These are phyloP conservation scores for Euphorbia celastroides DNA, from an alignment of 441 rosid species.

Conservation along the genomic window DNA sequence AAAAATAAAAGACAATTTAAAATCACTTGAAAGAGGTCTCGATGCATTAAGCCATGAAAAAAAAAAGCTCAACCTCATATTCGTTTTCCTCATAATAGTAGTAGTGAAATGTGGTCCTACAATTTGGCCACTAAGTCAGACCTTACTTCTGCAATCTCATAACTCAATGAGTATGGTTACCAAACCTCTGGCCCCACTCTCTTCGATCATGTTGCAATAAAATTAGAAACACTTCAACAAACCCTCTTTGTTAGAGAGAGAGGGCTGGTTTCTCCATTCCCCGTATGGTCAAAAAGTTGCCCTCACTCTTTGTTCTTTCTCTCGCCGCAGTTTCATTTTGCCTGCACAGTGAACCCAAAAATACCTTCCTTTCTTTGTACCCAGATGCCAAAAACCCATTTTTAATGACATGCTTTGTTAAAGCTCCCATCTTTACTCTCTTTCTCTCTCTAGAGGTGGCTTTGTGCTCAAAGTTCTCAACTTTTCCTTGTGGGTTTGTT, in stretches of 20 bases:
- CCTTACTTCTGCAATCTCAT: background rate
- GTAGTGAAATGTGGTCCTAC: background rate
- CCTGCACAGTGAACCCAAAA: background rate
- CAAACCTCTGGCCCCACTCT: background rate
- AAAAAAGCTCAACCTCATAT: no score
- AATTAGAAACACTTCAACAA: background rate
- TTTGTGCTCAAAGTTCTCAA: constrained; percentile 9
- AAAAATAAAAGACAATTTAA: no score
- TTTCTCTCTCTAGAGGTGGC: constrained; percentile 1
- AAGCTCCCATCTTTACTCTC: constrained; percentile 6
- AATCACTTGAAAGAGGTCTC: no score
- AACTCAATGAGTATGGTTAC: background rate
- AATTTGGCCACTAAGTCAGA: background rate
- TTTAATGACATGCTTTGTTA: background rate
- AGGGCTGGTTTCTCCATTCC: constrained; percentile 10
- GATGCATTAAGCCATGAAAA: no score
- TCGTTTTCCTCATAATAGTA: no score
- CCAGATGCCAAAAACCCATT: constrained; percentile 7
- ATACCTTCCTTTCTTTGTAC: background rate
- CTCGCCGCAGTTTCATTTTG: background rate
- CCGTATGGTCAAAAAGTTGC: constrained; percentile 19
- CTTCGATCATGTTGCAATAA: constrained; percentile 2
- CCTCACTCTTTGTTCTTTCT: constrained; percentile 1
- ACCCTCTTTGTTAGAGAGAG: background rate
- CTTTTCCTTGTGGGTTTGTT: constrained; percentile 23